Conservation (phyloP, 768 basidiomycete species). For the Ramaria sp. region DNA sequence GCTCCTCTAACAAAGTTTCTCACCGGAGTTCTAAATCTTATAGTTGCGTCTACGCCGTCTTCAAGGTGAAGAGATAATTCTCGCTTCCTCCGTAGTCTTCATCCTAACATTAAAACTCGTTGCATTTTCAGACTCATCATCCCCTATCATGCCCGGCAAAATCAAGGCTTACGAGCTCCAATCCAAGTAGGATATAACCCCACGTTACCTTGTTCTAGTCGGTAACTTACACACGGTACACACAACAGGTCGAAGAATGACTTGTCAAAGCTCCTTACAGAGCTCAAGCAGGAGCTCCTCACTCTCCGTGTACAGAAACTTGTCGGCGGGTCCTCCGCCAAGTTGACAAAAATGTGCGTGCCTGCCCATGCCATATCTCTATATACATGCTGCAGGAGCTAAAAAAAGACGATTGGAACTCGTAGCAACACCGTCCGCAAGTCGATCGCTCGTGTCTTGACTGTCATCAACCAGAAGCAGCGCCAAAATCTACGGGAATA, state of each 20-base stretch:
- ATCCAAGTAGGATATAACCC: slow-evolving; percentile 61
- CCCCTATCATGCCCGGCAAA: slow-evolving; percentile 67
- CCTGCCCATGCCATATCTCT: not conserved
- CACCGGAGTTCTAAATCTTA: slow-evolving; percentile 2
- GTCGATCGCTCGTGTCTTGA: slow-evolving; percentile 95
- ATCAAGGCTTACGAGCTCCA: slow-evolving; percentile 96
- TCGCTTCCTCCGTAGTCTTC: not conserved
- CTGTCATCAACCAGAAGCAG: slow-evolving; percentile 97
- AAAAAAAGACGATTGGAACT: not conserved
- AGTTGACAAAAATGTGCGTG: slow-evolving; percentile 96
- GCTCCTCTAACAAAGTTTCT: not conserved
- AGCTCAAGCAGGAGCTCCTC: slow-evolving; percentile 93
- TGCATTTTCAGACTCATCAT: slow-evolving; percentile 4
- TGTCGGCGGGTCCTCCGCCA: slow-evolving; percentile 87
- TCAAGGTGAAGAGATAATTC: slow-evolving; percentile 7
- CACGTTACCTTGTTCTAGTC: not conserved
- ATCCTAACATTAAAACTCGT: not conserved
- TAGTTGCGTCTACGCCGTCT: not conserved
- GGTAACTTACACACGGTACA: not conserved
- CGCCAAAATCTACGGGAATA: slow-evolving; percentile 94
- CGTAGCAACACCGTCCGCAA: slow-evolving; percentile 89
- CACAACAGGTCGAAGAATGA: slow-evolving; percentile 82
- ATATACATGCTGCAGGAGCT: not conserved
- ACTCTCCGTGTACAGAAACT: slow-evolving; percentile 96
- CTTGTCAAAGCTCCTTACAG: slow-evolving; percentile 84